Conservation (phyloP, 768 basidiomycete genomes). For the Rhodotorula taiwanensis region DNA sequence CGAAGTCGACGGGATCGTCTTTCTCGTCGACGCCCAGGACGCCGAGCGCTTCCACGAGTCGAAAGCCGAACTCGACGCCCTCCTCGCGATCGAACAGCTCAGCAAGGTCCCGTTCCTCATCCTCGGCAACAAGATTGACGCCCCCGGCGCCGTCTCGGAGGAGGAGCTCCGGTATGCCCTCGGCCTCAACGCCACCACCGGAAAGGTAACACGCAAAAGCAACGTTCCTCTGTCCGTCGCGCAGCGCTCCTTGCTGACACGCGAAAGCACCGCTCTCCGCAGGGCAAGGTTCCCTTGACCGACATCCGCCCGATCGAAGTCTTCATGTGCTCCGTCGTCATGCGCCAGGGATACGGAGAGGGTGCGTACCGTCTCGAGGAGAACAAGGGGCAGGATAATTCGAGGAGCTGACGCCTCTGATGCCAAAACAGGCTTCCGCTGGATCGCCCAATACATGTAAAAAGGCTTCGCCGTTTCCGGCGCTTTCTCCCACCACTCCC, state of each 20-base stretch:
- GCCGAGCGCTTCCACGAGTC: conserved; percentile 92
- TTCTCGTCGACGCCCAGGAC: conserved; percentile 95
- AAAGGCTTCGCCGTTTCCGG: not conserved
- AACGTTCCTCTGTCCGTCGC: not conserved
- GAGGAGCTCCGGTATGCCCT: conserved; percentile 93
- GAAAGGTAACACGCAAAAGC: conserved; percentile 63
- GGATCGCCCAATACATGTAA: conserved; percentile 41
- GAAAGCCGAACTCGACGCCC: conserved; percentile 92
- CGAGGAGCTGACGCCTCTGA: no score
- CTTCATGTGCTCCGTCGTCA: conserved; percentile 99
- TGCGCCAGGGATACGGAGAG: conserved; percentile 97
- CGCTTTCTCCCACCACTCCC: no score
- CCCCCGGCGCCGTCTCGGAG: conserved; percentile 93
- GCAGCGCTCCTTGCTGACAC: not conserved
- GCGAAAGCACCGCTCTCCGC: conserved; percentile 19
- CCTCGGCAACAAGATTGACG: conserved; percentile 99
- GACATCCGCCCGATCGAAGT: conserved; percentile 98
- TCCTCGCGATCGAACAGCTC: conserved; percentile 91
- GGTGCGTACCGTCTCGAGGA: conserved; percentile 59
- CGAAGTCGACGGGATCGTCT: conserved; percentile 96
- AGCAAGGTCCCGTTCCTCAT: conserved; percentile 95
- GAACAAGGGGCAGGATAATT: no score
- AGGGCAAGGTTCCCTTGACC: conserved; percentile 94
- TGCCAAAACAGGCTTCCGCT: conserved; percentile 40
- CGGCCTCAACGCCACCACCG: conserved; percentile 97